Percentiles rank a stretch among this genome's conserved stretches.
Evolutionary conservation across 2,329 filamentous ascomycete species (phyloP).

Genomic region (Nigrograna mackinnonii): DNA sequence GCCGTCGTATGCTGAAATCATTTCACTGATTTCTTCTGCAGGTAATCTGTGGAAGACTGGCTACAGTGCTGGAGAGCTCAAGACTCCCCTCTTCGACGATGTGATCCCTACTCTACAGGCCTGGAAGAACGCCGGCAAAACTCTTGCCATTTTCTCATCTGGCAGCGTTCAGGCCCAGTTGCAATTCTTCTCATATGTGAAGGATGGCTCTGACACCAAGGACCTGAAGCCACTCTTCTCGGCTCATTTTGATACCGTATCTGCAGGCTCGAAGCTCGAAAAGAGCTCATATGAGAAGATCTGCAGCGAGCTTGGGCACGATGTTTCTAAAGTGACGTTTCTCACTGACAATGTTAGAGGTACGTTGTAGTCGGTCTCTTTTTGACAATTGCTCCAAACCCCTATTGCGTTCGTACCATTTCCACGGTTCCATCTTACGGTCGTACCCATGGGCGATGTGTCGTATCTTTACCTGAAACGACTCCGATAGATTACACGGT

Average conservation of each 20-base stretch:
- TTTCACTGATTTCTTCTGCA: slow-evolving; percentile 29
- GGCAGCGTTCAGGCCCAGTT: slow-evolving; percentile 82
- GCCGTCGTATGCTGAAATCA: slow-evolving; percentile 8
- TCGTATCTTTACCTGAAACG: slow-evolving; percentile 18
- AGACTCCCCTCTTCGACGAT: slow-evolving; percentile 75
- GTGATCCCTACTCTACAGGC: slow-evolving; percentile 65
- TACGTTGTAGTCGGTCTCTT: slow-evolving; percentile 22
- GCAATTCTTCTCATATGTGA: slow-evolving; percentile 70
- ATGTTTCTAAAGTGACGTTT: slow-evolving; percentile 68
- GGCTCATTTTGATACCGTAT: slow-evolving; percentile 72
- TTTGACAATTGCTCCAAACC: neutral
- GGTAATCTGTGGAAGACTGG: slow-evolving; percentile 76
- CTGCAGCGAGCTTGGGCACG: slow-evolving; percentile 49
- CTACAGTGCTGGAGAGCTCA: slow-evolving; percentile 70
- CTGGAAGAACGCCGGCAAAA: slow-evolving; percentile 61
- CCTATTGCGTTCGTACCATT: slow-evolving; percentile 1
- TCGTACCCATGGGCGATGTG: slow-evolving; percentile 2
- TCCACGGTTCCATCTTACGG: neutral
- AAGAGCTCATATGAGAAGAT: slow-evolving; percentile 70
- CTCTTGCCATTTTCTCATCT: slow-evolving; percentile 77
- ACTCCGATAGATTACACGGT: slow-evolving; percentile 11
- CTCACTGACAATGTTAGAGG: slow-evolving; percentile 76
- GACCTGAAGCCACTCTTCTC: slow-evolving; percentile 42
- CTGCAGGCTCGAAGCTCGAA: slow-evolving; percentile 75
- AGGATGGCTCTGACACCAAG: slow-evolving; percentile 41